A percentile compares a stretch with the other conserved stretches of the same genome.
phyloP scores from a whole-genome alignment of 2,329 filamentous ascomycete genomes.

The Stemphylium vesicarium region DNA sequence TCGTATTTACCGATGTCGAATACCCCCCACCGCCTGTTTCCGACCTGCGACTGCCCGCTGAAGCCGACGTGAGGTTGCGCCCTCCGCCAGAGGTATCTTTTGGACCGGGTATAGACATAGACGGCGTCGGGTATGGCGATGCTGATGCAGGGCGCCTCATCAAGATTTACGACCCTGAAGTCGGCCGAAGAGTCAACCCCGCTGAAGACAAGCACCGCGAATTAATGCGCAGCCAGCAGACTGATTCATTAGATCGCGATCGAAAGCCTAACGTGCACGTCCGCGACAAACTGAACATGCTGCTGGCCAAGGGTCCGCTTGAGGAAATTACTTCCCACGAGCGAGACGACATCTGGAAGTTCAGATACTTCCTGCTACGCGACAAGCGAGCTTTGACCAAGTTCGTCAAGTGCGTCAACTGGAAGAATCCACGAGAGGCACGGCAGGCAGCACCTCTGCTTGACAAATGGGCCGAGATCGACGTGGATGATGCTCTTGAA shows the following conservation, averaged over 20 bases:
- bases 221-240: slow-evolving; percentile 88
- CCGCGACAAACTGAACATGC: slow-evolving; percentile 87
- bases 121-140: slow-evolving; percentile 62
- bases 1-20: slow-evolving; percentile 93
- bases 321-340: slow-evolving; percentile 88
- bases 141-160: slow-evolving; percentile 69
- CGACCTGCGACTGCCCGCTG: slow-evolving; percentile 67
- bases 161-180: slow-evolving; percentile 90
- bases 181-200: slow-evolving; percentile 87
- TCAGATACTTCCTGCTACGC: slow-evolving; percentile 89
- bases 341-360: slow-evolving; percentile 97
- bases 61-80: slow-evolving; percentile 72
- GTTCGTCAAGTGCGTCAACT: slow-evolving; percentile 97
- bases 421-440: slow-evolving; percentile 83
- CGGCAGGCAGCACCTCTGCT: slow-evolving; percentile 89
- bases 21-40: slow-evolving; percentile 87
- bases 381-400: slow-evolving; percentile 91
- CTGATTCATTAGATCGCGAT: slow-evolving; percentile 93
- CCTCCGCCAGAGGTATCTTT: slow-evolving; percentile 87
- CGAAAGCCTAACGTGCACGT: slow-evolving; percentile 96
- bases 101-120: slow-evolving; percentile 83
- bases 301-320: slow-evolving; percentile 91
- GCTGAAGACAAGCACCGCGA: slow-evolving; percentile 94
- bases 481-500: slow-evolving; percentile 95
- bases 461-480: slow-evolving; percentile 93